Conservation (phyloP, 2,329 filamentous ascomycete species). For the Penicillium decumbens region DNA sequence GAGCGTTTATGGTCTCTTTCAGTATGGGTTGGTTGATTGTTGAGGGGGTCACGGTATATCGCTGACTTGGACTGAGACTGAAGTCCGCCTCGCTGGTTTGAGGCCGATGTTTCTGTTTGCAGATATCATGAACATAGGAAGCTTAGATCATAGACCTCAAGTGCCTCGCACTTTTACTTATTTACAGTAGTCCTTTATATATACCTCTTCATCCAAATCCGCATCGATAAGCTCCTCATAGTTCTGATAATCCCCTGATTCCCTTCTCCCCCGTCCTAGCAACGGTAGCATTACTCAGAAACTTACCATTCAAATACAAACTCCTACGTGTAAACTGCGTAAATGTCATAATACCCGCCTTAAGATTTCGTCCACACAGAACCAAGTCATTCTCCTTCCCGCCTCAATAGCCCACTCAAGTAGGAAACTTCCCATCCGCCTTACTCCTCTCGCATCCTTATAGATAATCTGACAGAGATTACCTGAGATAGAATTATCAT, state of each 20-base stretch:
- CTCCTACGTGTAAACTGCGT: slow-evolving; percentile 17
- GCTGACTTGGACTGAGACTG: too few relatives aligned
- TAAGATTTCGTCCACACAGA: slow-evolving; percentile 14
- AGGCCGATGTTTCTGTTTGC: too few relatives aligned
- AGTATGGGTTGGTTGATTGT: neutral
- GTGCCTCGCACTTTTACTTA: neutral
- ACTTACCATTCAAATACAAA: slow-evolving; percentile 23
- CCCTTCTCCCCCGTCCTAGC: slow-evolving; percentile 11
- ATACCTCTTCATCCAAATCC: slow-evolving; percentile 2
- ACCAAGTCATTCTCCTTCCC: slow-evolving; percentile 14
- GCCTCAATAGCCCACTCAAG: slow-evolving; percentile 24
- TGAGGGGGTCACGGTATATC: too few relatives aligned
- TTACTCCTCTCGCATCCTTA: slow-evolving; percentile 14
- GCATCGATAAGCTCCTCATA: slow-evolving; percentile 15
- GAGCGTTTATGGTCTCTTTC: neutral
- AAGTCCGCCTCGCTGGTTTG: too few relatives aligned
- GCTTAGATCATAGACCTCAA: too few relatives aligned
- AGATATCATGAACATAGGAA: too few relatives aligned
- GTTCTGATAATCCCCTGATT: slow-evolving; percentile 15
- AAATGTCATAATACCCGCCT: slow-evolving; percentile 14
- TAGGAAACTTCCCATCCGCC: slow-evolving; percentile 20
- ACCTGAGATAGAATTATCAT: slow-evolving; percentile 12
- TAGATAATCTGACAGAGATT: slow-evolving; percentile 18
- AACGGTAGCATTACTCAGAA: slow-evolving; percentile 10
- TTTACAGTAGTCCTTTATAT: slow-evolving; percentile 1